phyloP scores from a whole-genome alignment of 2,329 filamentous ascomycete genomes.

The Clonostachys sp. region DNA sequence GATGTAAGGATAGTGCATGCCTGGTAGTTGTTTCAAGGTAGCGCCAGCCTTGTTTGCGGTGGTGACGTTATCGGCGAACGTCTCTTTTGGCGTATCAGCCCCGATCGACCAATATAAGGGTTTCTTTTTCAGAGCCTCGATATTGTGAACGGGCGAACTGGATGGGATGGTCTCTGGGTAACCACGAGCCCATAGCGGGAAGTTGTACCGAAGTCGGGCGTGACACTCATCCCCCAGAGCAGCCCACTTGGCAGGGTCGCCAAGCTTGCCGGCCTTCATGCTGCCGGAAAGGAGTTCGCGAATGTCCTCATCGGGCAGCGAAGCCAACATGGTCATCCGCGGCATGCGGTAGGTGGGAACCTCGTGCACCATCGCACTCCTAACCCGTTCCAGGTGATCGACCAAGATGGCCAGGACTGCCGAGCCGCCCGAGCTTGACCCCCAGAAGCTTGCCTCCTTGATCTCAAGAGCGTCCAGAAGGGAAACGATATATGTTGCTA shows the following conservation, averaged over 20 bases:
- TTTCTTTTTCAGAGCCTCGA: background rate
- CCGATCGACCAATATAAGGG: constrained; percentile 1
- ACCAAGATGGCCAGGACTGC: background rate
- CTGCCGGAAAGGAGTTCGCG: background rate
- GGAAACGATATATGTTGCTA: background rate
- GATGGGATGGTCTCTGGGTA: background rate
- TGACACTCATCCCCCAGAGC: constrained; percentile 1
- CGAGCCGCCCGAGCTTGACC: background rate
- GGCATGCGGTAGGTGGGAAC: background rate
- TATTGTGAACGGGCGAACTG: background rate
- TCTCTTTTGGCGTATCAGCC: background rate
- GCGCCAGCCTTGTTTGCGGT: background rate
- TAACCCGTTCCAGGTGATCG: background rate
- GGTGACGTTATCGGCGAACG: background rate
- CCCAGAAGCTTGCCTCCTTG: background rate
- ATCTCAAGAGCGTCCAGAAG: background rate
- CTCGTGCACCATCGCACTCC: constrained; percentile 1
- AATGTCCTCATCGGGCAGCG: background rate
- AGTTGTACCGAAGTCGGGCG: background rate
- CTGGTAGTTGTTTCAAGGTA: background rate
- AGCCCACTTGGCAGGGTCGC: background rate
- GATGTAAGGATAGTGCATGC: background rate
- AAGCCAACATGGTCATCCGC: background rate
- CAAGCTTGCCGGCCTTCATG: background rate
- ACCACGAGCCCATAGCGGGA: background rate